phyloP scores from a whole-genome alignment of 2,329 filamentous ascomycete species.

The Orbilia blumenaviensis region DNA sequence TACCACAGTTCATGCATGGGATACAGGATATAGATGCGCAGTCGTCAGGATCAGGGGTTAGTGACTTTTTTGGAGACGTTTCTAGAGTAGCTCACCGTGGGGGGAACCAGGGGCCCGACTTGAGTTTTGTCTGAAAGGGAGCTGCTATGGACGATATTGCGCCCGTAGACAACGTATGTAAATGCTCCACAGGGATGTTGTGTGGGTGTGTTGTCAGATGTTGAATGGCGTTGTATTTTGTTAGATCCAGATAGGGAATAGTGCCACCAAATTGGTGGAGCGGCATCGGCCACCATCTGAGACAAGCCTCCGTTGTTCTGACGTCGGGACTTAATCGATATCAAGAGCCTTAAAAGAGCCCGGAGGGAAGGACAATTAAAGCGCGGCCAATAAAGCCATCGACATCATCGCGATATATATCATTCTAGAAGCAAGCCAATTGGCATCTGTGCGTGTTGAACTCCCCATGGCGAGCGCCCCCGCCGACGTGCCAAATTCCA shows the following conservation, averaged over 20 bases:
- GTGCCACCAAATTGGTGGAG: background rate
- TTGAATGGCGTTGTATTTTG: slow-evolving; percentile 2
- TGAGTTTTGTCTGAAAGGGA: background rate
- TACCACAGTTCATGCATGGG: background rate
- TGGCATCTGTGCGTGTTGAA: background rate
- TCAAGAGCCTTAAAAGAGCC: background rate
- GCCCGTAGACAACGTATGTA: background rate
- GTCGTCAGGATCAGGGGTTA: too few relatives aligned
- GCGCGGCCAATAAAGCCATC: background rate
- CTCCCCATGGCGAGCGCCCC: too few relatives aligned
- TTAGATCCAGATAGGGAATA: background rate
- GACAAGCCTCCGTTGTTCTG: background rate
- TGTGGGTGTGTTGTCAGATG: slow-evolving; percentile 22
- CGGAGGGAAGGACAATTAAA: background rate
- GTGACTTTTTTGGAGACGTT: background rate
- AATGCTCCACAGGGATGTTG: too few relatives aligned
- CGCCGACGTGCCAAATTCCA: background rate
- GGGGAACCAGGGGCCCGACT: background rate
- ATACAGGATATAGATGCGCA: background rate
- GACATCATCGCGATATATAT: slow-evolving; percentile 7
- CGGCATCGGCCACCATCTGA: slow-evolving; percentile 30
- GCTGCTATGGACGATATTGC: background rate
- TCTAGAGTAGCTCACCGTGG: too few relatives aligned
- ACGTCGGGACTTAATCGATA: slow-evolving; percentile 8
- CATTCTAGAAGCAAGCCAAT: slow-evolving; percentile 4